phyloP scores from a whole-genome alignment of 2,329 filamentous ascomycete genomes.

The Lachnellula cervina region DNA sequence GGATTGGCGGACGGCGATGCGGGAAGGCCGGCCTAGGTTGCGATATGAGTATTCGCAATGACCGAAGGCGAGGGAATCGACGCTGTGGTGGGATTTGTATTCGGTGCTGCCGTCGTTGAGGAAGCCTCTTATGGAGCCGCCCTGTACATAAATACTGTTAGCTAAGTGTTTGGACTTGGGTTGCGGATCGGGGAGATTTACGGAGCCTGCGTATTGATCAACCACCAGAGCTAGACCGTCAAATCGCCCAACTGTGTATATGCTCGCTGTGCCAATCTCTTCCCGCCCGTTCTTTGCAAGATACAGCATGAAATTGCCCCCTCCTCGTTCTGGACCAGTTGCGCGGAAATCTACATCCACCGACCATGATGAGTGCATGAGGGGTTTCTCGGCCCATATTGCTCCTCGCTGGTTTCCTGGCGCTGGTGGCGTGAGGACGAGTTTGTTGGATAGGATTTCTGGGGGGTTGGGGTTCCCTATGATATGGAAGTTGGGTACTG shows the following conservation, averaged over 20 bases:
- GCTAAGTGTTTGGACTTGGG: background rate
- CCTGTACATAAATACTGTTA: conserved; percentile 33
- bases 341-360: conserved; percentile 84
- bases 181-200: conserved; percentile 27
- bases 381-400: conserved; percentile 67
- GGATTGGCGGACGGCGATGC: conserved; percentile 68
- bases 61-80: conserved; percentile 86
- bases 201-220: conserved; percentile 72
- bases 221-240: conserved; percentile 87
- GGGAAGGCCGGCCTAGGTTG: conserved; percentile 80
- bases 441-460: conserved; percentile 76
- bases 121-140: conserved; percentile 84
- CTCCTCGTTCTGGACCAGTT: conserved; percentile 76
- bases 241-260: conserved; percentile 80
- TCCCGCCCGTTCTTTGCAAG: conserved; percentile 66
- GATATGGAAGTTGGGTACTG: conserved; percentile 29
- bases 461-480: conserved; percentile 45
- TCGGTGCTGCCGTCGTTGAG: conserved; percentile 85
- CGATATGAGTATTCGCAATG: conserved; percentile 89
- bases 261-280: conserved; percentile 64
- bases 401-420: conserved; percentile 82
- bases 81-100: conserved; percentile 68
- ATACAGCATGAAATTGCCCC: conserved; percentile 93
- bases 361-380: conserved; percentile 67
- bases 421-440: conserved; percentile 84